Base-by-base conservation (phyloP, 495 filamentous ascomycete genomes). In the Penicillium simplicissimum region DNA sequence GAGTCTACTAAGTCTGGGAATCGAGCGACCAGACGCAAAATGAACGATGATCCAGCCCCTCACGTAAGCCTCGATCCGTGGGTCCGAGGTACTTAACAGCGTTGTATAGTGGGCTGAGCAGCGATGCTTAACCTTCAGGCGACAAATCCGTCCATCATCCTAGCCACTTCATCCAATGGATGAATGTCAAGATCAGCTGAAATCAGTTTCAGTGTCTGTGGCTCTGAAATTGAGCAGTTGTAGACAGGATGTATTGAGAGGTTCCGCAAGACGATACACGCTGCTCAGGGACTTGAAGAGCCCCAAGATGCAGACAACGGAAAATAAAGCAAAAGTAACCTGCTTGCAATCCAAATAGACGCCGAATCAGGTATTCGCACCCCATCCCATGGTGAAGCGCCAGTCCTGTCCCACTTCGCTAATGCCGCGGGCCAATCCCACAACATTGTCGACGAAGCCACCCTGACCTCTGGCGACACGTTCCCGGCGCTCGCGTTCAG, bases 361-460 rank as follows among this genome's bases (percentile, higher is more conserved):
- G 19, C 34, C 17, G 34, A 33, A 31, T 67, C 51, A 73, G 19
- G 54, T 52, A 43, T 73, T 70, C 34, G 49, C 69, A 35, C 72
- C 72, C 72, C 72, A 75, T 37, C 71, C 72, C 55, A 63, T 60
- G 0, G 61, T 49, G 59, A 74, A 49, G 38, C 68, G 67, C 62
- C 65, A 72, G 56, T 69, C 65, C 43, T 71, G 67, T 17, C 59
- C 15, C 9, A 62, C 67, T 35, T 75, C 72, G 10, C 63, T 62
- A 40, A 75, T 56, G 1, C 72, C 72, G 8, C 71, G 60, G 37
- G 67, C 72, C 34, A 75, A 34, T 0, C 72, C 71, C 13, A 75
- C 62, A 34, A 75, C 60, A 45, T 59, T 57, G 57, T 75, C 72
- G 37, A 69, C 48, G 35, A 75, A 71, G 1, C 69, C 70, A 42